These are phyloP conservation scores for Ustilago esculenta DNA, from an alignment of 1,284 basidiomycete genomes.

Conservation along the genomic window DNA sequence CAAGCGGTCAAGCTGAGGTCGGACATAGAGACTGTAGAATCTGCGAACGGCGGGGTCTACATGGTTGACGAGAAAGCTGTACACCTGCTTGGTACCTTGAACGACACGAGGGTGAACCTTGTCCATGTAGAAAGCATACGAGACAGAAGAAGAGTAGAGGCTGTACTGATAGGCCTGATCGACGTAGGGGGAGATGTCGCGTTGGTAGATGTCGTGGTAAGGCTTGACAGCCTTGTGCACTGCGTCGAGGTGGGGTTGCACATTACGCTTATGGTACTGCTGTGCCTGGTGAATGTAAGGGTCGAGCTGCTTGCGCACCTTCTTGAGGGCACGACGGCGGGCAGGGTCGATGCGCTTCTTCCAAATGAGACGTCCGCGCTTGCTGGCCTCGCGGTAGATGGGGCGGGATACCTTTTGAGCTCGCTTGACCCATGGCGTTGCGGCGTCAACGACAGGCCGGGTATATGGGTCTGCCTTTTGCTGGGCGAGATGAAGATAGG, in stretches of 20 bases:
- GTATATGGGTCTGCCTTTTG: slow-evolving; percentile 55
- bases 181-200: slow-evolving; percentile 64
- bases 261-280: slow-evolving; percentile 56
- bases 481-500: slow-evolving; percentile 40
- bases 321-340: slow-evolving; percentile 50
- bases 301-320: slow-evolving; percentile 43
- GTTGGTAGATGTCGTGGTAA: slow-evolving; percentile 61
- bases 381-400: slow-evolving; percentile 38
- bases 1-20: slow-evolving; percentile 55
- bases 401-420: slow-evolving; percentile 49
- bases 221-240: slow-evolving; percentile 55
- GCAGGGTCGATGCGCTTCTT: slow-evolving; percentile 58
- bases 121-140: slow-evolving; percentile 56
- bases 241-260: slow-evolving; percentile 59
- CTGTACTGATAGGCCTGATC: slow-evolving; percentile 46
- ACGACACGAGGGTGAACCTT: slow-evolving; percentile 60
- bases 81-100: slow-evolving; percentile 29
- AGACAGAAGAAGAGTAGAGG: slow-evolving; percentile 33
- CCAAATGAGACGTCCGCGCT: slow-evolving; percentile 51
- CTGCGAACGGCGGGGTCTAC: slow-evolving; percentile 51
- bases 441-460: slow-evolving; percentile 48
- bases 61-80: slow-evolving; percentile 56
- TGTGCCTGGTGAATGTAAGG: slow-evolving; percentile 54
- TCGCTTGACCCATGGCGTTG: slow-evolving; percentile 38
- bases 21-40: slow-evolving; percentile 54